These are phyloP conservation scores for Tricholoma hemisulphureum DNA, from an alignment of 768 basidiomycete genomes.

Conservation along the genomic window DNA sequence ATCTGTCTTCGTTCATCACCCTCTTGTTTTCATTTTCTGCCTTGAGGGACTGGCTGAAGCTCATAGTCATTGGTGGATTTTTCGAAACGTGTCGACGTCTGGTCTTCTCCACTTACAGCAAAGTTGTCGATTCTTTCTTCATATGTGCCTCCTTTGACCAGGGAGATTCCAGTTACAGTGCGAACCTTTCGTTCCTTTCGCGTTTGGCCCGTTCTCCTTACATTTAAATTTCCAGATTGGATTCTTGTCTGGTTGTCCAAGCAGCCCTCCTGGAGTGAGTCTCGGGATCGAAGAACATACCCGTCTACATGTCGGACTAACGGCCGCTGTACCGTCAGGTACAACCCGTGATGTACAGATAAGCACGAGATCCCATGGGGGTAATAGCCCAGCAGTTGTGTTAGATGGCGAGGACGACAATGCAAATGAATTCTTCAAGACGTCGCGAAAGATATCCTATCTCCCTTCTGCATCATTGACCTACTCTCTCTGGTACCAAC, in stretches of 20 bases:
- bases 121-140: constrained; percentile 43
- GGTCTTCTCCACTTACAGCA: constrained; percentile 33
- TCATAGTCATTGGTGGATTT: constrained; percentile 50
- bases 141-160: constrained; percentile 52
- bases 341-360: constrained; percentile 48
- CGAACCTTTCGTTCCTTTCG: constrained; percentile 1
- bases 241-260: constrained; percentile 58
- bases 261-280: constrained; percentile 53
- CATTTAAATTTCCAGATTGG: constrained; percentile 42
- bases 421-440: constrained; percentile 7
- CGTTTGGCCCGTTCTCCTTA: background rate
- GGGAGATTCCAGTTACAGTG: constrained; percentile 31
- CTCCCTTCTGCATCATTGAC: constrained; percentile 31
- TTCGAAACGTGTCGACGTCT: constrained; percentile 49
- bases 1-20: constrained; percentile 13
- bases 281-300: background rate
- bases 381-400: constrained; percentile 22
- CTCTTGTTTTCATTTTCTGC: constrained; percentile 39
- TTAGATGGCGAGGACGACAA: constrained; percentile 28
- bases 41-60: constrained; percentile 50
- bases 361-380: constrained; percentile 35
- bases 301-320: background rate
- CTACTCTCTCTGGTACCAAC: constrained; percentile 34
- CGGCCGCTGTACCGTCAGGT: constrained; percentile 23
- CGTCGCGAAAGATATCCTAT: constrained; percentile 29